Evolutionary conservation across 495 filamentous ascomycete genomes (phyloP), one percentile per base, ranked within the genome.

Genomic region (Friedmanniomyces simplex): DNA sequence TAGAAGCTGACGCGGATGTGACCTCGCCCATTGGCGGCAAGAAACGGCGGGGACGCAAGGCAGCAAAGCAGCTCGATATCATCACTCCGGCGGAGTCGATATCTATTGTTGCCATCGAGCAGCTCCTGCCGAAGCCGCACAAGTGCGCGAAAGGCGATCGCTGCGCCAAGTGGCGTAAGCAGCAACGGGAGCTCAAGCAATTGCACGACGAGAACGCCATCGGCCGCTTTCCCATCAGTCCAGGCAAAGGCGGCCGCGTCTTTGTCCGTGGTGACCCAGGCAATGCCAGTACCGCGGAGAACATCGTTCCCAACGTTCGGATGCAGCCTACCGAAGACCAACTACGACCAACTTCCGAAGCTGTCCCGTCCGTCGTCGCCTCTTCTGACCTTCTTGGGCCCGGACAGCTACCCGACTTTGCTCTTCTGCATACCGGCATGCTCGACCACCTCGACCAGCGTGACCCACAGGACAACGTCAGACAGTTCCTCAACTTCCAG

Each of bases 41-140:
- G 18, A 70, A 65, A 58, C 73, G 77, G 55, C 67, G 70, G 54
- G 72, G 71, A 45, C 74, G 73, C 63, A 78, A 75, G 64, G 68
- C 66, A 6, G 68, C 71, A 58, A 72, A 74, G 64, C 30, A 26
- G 1, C 58, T 55, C 12, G 81, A 84, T 50, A 71, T 83, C 36
- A 80, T 91, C 65, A 79, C 77, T 0, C 89, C 88, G 0, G 75
- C 79, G 12, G 89, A 95, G 59, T 89, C 88, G 6, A 86, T 91
- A 2, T 94, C 90, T 0, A 95, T 96, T 55, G 89, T 96, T 32
- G 90, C 79, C 0, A 96, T 96, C 58, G 90, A 96, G 71, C 88
- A 96, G 67, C 64, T 91, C 16, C 73, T 95, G 20, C 90, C 90
- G 2, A 90, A 86, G 69, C 78, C 81, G 0, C 93, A 98, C 69